Evolutionary conservation across 2,329 filamentous ascomycete species (phyloP).

Genomic region (Aspergillus fischeri): DNA sequence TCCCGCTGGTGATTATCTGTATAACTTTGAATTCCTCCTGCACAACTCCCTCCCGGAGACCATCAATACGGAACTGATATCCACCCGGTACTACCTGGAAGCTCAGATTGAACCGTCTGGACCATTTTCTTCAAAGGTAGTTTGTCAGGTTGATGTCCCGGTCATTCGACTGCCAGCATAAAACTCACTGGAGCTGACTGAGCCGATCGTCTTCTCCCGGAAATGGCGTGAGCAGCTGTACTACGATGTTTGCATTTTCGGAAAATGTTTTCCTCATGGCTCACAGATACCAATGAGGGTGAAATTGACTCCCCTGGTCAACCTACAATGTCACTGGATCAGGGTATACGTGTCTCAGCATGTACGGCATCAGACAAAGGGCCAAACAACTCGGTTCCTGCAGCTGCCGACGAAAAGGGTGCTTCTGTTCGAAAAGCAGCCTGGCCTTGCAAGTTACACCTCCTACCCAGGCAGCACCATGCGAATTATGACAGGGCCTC

Average conservation of each 20-base stretch:
- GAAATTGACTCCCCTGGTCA: conserved; percentile 85
- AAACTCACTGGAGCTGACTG: conserved; percentile 81
- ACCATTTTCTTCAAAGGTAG: conserved; percentile 81
- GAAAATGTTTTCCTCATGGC: conserved; percentile 88
- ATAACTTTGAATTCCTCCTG: conserved; percentile 76
- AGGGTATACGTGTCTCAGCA: conserved; percentile 90
- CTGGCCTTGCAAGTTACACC: conserved; percentile 69
- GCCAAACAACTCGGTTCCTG: conserved; percentile 71
- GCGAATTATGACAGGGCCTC: conserved; percentile 62
- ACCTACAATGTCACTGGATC: conserved; percentile 87
- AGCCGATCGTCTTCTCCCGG: conserved; percentile 87
- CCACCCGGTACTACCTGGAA: conserved; percentile 83
- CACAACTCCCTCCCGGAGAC: conserved; percentile 78
- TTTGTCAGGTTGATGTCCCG: conserved; percentile 74
- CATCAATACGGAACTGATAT: conserved; percentile 79
- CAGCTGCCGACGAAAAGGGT: conserved; percentile 82
- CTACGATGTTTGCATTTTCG: conserved; percentile 93
- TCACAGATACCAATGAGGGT: conserved; percentile 87
- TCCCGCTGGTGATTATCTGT: conserved; percentile 67
- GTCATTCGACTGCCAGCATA: conserved; percentile 84
- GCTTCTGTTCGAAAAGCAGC: conserved; percentile 79
- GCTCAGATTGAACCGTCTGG: conserved; percentile 80
- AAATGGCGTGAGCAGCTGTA: conserved; percentile 94
- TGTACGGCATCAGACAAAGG: conserved; percentile 83
- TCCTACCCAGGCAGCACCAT: conserved; percentile 73